Conservation (phyloP, 176 grass and related monocot species). For the Carex myosuroides region DNA sequence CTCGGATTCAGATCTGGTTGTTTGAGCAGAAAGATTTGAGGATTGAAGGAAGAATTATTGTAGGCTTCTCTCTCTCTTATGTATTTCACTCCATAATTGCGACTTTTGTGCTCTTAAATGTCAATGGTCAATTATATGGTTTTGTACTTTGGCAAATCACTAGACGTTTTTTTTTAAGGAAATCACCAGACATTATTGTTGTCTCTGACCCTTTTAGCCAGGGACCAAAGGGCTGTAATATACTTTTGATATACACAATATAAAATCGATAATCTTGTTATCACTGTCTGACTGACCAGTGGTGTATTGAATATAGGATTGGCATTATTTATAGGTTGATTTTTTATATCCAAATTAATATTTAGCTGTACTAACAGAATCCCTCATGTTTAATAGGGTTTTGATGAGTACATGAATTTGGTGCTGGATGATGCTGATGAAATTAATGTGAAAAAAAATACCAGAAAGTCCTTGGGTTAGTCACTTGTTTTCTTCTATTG, state of each 20-base stretch:
- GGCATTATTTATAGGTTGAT: background rate
- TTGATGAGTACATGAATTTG: conserved; percentile 99
- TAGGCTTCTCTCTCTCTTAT: conserved; percentile 25
- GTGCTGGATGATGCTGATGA: conserved; percentile 96
- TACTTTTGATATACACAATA: background rate
- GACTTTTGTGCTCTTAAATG: background rate
- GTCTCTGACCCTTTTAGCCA: background rate
- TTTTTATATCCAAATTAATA: background rate
- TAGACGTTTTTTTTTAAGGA: background rate
- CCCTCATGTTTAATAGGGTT: conserved; percentile 44
- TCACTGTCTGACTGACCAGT: background rate
- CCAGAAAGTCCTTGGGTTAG: conserved; percentile 73
- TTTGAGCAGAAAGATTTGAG: conserved; percentile 97
- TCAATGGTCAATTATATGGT: background rate
- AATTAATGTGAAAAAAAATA: conserved; percentile 83
- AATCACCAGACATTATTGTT: background rate
- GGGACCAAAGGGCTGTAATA: background rate
- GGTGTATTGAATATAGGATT: background rate
- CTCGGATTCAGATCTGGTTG: conserved; percentile 95
- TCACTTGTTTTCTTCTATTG: conserved; percentile 2
- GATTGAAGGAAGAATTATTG: conserved; percentile 91
- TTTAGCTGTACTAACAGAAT: background rate
- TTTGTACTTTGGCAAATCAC: background rate
- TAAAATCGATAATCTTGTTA: background rate
- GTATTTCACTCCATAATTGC: background rate